Conservation (phyloP, 1,284 basidiomycete genomes). For the Heliocybe sulcata region DNA sequence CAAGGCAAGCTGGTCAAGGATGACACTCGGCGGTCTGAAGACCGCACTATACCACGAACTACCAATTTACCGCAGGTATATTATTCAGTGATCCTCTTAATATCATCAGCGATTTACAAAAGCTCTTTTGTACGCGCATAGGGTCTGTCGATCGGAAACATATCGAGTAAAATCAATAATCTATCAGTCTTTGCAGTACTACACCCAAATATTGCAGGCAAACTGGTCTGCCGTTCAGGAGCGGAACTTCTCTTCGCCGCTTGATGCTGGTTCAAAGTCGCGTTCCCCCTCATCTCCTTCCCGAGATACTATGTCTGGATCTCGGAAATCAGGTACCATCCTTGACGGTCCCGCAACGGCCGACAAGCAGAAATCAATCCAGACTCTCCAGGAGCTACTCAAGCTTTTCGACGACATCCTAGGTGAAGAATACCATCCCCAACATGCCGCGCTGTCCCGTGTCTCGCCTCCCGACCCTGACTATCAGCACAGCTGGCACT, state of each 20-base stretch:
- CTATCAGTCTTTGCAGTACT: slow-evolving; percentile 41
- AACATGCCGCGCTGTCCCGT: slow-evolving; percentile 24
- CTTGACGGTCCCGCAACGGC: too few species aligned
- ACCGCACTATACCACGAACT: slow-evolving; percentile 62
- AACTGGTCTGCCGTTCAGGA: background rate
- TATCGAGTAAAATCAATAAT: slow-evolving; percentile 65
- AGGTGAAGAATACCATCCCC: slow-evolving; percentile 40
- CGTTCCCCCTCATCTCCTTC: background rate
- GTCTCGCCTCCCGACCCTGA: slow-evolving; percentile 2
- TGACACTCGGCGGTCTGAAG: slow-evolving; percentile 54
- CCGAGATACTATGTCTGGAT: background rate
- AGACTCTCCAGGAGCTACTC: slow-evolving; percentile 23
- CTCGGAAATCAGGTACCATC: background rate
- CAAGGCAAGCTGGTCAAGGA: slow-evolving; percentile 77
- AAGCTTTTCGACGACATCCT: slow-evolving; percentile 53
- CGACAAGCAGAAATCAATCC: background rate
- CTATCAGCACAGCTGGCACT: slow-evolving; percentile 9
- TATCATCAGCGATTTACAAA: slow-evolving; percentile 6
- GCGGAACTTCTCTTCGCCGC: background rate
- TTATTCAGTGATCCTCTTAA: background rate
- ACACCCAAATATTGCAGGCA: slow-evolving; percentile 11
- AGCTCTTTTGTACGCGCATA: slow-evolving; percentile 19
- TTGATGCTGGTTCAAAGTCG: background rate
- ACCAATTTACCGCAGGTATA: slow-evolving; percentile 66
- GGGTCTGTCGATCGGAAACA: slow-evolving; percentile 68